Conservation (phyloP, 2,329 filamentous ascomycete genomes). For the Erysiphe neolycopersici region DNA sequence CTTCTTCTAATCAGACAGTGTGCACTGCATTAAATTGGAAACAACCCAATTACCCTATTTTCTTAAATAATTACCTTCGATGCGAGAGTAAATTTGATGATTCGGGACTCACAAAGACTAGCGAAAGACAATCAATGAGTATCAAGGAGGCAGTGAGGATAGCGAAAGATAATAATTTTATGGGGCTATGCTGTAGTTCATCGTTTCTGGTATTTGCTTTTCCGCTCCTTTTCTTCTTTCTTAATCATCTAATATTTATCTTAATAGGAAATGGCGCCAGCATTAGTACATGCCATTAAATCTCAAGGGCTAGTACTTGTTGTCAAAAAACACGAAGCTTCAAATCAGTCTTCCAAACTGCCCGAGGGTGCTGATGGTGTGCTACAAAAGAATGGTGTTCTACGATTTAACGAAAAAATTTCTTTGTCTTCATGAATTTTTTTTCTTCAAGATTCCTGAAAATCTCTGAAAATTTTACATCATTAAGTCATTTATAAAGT, state of each 20-base stretch:
- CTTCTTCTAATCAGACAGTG: constrained; percentile 68
- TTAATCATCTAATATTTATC: constrained; percentile 2
- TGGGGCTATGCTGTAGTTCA: constrained; percentile 83
- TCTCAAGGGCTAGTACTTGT: constrained; percentile 80
- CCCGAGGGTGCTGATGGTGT: constrained; percentile 66
- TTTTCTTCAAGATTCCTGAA: no score
- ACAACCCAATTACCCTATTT: constrained; percentile 90
- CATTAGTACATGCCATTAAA: constrained; percentile 79
- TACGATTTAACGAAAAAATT: constrained; percentile 28
- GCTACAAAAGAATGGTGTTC: constrained; percentile 58
- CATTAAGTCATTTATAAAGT: no score
- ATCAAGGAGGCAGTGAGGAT: constrained; percentile 89
- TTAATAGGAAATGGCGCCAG: constrained; percentile 68
- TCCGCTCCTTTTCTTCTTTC: background rate
- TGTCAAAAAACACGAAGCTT: constrained; percentile 34
- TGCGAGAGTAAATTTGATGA: constrained; percentile 20
- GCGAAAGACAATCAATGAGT: constrained; percentile 33
- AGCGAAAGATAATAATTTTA: constrained; percentile 89
- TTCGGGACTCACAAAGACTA: constrained; percentile 30
- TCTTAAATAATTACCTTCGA: constrained; percentile 82
- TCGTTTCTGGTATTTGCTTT: constrained; percentile 46
- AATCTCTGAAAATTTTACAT: no score
- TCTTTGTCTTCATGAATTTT: no score
- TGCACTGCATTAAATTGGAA: constrained; percentile 98
- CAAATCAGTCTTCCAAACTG: constrained; percentile 21